phyloP scores from a whole-genome alignment of 1,284 basidiomycete genomes.

The Caloboletus firmus region DNA sequence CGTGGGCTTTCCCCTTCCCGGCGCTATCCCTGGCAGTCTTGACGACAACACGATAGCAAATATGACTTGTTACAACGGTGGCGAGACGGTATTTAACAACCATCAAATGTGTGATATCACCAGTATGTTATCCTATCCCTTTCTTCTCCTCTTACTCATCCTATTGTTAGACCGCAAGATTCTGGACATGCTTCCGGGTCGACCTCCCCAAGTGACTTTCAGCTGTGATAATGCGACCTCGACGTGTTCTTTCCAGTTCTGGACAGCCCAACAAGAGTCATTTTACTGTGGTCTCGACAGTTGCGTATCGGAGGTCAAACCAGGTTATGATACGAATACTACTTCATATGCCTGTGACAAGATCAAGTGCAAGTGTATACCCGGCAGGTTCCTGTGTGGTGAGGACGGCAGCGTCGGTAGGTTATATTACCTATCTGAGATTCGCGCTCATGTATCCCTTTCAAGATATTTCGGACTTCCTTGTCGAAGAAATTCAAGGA shows the following conservation, averaged over 20 bases:
- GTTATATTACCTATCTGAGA: slow-evolving; percentile 31
- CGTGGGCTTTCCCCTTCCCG: slow-evolving; percentile 67
- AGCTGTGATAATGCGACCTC: slow-evolving; percentile 64
- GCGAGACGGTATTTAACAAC: slow-evolving; percentile 87
- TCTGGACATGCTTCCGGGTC: slow-evolving; percentile 82
- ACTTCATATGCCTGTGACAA: slow-evolving; percentile 80
- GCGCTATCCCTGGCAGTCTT: slow-evolving; percentile 42
- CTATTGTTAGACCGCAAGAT: slow-evolving; percentile 77
- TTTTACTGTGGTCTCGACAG: slow-evolving; percentile 89
- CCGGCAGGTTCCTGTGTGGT: slow-evolving; percentile 91
- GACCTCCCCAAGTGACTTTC: slow-evolving; percentile 94
- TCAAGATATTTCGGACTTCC: slow-evolving; percentile 91
- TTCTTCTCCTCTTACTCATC: background rate
- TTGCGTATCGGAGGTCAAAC: slow-evolving; percentile 54
- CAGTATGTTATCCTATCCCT: slow-evolving; percentile 53
- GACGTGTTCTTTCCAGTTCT: slow-evolving; percentile 95
- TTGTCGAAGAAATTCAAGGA: slow-evolving; percentile 86
- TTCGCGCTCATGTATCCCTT: background rate
- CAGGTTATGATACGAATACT: slow-evolving; percentile 67
- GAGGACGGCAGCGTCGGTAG: slow-evolving; percentile 91
- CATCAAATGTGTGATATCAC: slow-evolving; percentile 99
- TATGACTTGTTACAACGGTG: slow-evolving; percentile 94
- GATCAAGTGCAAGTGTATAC: slow-evolving; percentile 89
- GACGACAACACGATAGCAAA: slow-evolving; percentile 54
- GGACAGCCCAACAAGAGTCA: slow-evolving; percentile 91